phyloP scores from a whole-genome alignment of 2,329 filamentous ascomycete species.

The Xylaria hypoxylon region DNA sequence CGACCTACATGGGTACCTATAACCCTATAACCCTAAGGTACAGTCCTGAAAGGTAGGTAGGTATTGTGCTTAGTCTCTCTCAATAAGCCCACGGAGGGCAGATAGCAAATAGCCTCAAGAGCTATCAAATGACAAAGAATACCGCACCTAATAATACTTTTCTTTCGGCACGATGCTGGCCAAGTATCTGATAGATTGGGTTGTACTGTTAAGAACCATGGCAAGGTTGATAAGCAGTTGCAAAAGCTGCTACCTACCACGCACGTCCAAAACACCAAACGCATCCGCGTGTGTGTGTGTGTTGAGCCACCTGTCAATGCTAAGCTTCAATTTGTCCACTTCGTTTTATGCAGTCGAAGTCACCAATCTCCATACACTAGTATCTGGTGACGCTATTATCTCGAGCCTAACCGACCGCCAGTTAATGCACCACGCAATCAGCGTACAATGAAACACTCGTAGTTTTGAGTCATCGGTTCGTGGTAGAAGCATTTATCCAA shows the following conservation, averaged over 20 bases:
- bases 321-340: constrained; percentile 3
- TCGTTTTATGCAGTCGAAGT: constrained; percentile 11
- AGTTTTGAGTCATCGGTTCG: constrained; percentile 33
- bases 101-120: too few relatives aligned
- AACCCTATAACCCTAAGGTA: too few relatives aligned
- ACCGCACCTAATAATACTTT: too few relatives aligned
- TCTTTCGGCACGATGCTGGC: too few relatives aligned
- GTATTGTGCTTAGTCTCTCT: too few relatives aligned
- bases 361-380: background rate
- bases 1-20: too few relatives aligned
- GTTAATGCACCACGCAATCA: constrained; percentile 17
- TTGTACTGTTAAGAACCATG: background rate
- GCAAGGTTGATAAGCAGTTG: background rate
- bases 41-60: too few relatives aligned
- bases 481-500: background rate
- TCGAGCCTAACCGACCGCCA: constrained; percentile 5
- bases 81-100: too few relatives aligned
- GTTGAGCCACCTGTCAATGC: constrained; percentile 1
- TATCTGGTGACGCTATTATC: background rate
- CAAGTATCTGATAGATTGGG: too few relatives aligned
- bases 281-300: background rate
- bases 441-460: constrained; percentile 46
- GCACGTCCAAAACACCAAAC: background rate
- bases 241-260: background rate
- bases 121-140: too few relatives aligned